Percentiles rank a stretch among this genome's conserved stretches.
Evolutionary conservation across 2,329 filamentous ascomycete genomes (phyloP).

Genomic region (Erysiphe neolycopersici): DNA sequence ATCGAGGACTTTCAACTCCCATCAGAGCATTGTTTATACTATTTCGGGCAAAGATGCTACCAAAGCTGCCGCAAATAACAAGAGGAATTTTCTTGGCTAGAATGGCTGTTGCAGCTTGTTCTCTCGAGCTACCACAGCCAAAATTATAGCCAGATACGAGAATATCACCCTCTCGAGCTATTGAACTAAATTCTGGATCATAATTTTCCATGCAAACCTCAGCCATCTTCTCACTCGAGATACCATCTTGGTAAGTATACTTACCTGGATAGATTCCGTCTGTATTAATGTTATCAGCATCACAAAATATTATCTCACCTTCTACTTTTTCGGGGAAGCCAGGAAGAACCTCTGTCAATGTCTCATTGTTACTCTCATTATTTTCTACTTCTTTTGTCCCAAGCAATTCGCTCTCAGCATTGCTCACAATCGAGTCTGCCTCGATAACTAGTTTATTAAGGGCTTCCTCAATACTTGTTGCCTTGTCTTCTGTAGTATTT

Average conservation of each 20-base stretch:
- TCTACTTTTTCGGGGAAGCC: conserved; percentile 64
- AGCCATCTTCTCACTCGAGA: conserved; percentile 56
- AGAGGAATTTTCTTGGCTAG: conserved; percentile 57
- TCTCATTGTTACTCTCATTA: conserved; percentile 15
- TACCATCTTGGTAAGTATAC: conserved; percentile 74
- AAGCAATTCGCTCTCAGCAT: conserved; percentile 12
- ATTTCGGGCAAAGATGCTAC: conserved; percentile 60
- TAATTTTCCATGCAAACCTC: conserved; percentile 88
- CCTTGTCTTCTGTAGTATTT: conserved; percentile 23
- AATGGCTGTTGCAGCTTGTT: conserved; percentile 73
- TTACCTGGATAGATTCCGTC: conserved; percentile 82
- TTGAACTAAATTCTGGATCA: conserved; percentile 38
- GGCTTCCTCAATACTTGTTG: conserved; percentile 34
- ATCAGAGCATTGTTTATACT: conserved; percentile 58
- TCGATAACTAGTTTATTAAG: conserved; percentile 42
- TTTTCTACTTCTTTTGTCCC: conserved; percentile 9
- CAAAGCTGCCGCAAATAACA: conserved; percentile 56
- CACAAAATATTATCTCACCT: conserved; percentile 73
- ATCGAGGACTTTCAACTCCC: conserved; percentile 39
- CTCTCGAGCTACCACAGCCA: conserved; percentile 53
- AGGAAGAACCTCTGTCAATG: conserved; percentile 44
- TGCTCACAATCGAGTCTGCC: conserved; percentile 24
- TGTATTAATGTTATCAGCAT: conserved; percentile 71
- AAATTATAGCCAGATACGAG: conserved; percentile 76
- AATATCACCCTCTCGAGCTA: conserved; percentile 46